Percentiles rank a stretch among this genome's conserved stretches.
Evolutionary conservation across 371 early-diverging fungal species (phyloP).

Genomic region (Amoeboradix gromovi): DNA sequence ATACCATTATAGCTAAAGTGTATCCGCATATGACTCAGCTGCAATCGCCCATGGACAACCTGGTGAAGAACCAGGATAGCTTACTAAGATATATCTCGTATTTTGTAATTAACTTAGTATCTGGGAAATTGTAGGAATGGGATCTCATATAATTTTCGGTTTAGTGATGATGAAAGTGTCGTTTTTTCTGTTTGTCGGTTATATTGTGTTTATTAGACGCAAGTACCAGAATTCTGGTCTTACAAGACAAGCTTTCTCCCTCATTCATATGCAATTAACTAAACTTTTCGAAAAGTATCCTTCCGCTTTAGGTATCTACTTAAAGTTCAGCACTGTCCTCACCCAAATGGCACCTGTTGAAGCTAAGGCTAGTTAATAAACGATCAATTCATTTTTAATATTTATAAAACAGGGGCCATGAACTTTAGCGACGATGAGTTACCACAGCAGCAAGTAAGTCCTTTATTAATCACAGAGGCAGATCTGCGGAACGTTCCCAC

Average conservation of each 20-base stretch:
- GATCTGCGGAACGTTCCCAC: not conserved
- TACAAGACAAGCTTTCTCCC: not conserved
- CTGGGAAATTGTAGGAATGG: not conserved
- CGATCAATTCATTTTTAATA: not conserved
- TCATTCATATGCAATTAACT: not conserved
- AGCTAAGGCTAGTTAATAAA: not conserved
- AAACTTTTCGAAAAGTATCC: not conserved
- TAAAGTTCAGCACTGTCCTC: not conserved
- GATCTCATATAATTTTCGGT: not conserved
- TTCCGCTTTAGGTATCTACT: not conserved
- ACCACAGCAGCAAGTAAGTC: not conserved
- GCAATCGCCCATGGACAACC: not conserved
- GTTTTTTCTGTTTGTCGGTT: not conserved
- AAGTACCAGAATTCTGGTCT: not conserved
- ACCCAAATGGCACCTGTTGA: not conserved
- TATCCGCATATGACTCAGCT: not conserved
- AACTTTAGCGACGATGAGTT: not conserved
- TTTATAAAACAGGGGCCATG: not conserved
- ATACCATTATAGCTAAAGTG: not conserved
- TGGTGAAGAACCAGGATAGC: not conserved
- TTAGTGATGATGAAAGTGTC: not conserved
- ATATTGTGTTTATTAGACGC: not conserved
- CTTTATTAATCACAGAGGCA: not conserved
- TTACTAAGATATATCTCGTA: not conserved
- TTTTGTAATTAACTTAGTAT: not conserved